Evolutionary conservation across 805 yeast genomes (phyloP), one percentile per base, ranked within the genome.

Genomic region (Clavispora asparagi): DNA sequence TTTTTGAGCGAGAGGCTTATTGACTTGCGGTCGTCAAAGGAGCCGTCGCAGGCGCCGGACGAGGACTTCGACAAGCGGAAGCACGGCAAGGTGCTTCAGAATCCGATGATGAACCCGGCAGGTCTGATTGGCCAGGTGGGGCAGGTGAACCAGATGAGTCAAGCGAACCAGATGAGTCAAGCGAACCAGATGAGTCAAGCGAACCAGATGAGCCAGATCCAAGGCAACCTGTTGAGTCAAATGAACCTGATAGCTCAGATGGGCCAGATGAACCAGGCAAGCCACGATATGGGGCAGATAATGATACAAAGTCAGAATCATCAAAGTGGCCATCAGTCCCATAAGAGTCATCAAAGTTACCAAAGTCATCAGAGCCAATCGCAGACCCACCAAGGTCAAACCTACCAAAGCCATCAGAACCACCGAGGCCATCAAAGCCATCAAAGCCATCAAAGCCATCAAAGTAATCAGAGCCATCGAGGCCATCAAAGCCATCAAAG

Each of bases 1-100:
- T 71, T 72, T 46, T 60, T 63, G 43, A 69, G 69, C 44, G 77
- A 72, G 54, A 50, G 75, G 46, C 65, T 71, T 32, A 62, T 67
- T n/a, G 66, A 62, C 44, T 39, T 52, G 16, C 52, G 57, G 8
- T 25, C 41, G 41, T 26, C 41, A n/a, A 26, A 27, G 29, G 39
- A 37, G 37, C 23, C 37, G 37, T 33, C 37, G 25, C 37, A 33
- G 37, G 25, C 6, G 25, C 37, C 37, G 13, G 37, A 33, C n/a
- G 37, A 33, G 6, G 37, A 33, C 25, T 33, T 17, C 37, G 37
- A 33, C 25, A 31, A n/a, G 16, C 35, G 35, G 11, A 31, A 31
- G 35, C 32, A 29, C 32, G 23, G 23, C 23, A 10, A 29, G 31
- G 10, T 29, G 31, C n/a, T n/a, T n/a, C n/a, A n/a, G 29, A 27